Conservation (phyloP, 805 yeast genomes). For the Candida sonorensis region DNA sequence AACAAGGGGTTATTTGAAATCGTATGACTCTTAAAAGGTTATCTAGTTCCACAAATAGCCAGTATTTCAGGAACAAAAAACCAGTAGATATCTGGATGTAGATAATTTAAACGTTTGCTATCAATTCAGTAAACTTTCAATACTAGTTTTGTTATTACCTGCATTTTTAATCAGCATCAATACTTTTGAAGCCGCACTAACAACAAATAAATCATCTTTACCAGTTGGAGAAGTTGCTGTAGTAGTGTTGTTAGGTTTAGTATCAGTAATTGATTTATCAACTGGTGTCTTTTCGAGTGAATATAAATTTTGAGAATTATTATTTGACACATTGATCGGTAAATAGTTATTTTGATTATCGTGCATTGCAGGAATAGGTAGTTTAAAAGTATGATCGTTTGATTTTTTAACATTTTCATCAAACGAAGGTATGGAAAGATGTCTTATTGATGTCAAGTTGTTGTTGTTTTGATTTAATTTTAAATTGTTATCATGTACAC, state of each 20-base stretch:
- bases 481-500: neutral
- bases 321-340: too few relatives aligned
- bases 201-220: conserved; percentile 2
- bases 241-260: conserved; percentile 1
- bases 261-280: conserved; percentile 2
- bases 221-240: neutral
- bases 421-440: too few relatives aligned
- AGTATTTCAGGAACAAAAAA: too few relatives aligned
- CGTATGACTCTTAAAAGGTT: too few relatives aligned
- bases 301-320: too few relatives aligned
- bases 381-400: neutral
- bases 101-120: too few relatives aligned
- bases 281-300: too few relatives aligned
- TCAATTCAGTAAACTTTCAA: conserved; percentile 14
- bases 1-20: too few relatives aligned
- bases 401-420: too few relatives aligned
- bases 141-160: conserved; percentile 13
- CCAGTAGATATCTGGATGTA: too few relatives aligned
- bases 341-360: neutral
- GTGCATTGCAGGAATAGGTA: conserved; percentile 2
- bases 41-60: too few relatives aligned
- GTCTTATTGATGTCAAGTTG: conserved; percentile 1
- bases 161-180: conserved; percentile 13
- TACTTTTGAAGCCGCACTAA: conserved; percentile 12
- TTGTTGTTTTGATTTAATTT: neutral